A percentile compares a stretch with the other conserved stretches of the same genome.
Evolutionary conservation across 2,329 filamentous ascomycete species (phyloP).

Genomic region (Verticillium isaacii): DNA sequence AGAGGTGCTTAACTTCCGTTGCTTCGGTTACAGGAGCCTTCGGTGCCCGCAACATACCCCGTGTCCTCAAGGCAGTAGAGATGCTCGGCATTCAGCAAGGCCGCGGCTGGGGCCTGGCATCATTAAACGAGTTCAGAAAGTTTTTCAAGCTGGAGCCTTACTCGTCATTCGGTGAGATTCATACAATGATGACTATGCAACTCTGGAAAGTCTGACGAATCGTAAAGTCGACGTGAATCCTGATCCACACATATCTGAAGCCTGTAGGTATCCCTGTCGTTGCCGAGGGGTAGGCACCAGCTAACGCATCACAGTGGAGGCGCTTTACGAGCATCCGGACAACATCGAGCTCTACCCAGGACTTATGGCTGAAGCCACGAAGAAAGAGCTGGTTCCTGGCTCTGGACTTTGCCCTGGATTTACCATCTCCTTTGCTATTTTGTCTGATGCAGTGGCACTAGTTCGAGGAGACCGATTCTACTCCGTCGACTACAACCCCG

Average conservation of each 20-base stretch:
- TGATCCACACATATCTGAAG: conserved; percentile 46
- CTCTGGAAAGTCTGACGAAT: not conserved
- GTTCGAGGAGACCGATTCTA: conserved; percentile 57
- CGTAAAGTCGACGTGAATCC: conserved; percentile 44
- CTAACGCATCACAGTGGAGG: conserved; percentile 37
- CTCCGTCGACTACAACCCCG: conserved; percentile 41
- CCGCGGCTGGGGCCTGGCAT: conserved; percentile 56
- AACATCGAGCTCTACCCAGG: conserved; percentile 68
- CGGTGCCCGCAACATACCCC: conserved; percentile 54
- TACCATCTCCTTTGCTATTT: conserved; percentile 49
- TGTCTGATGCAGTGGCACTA: conserved; percentile 55
- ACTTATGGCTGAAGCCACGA: conserved; percentile 55
- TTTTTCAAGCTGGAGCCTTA: conserved; percentile 58
- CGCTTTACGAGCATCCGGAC: conserved; percentile 59
- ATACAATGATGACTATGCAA: not conserved
- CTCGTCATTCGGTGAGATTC: conserved; percentile 38
- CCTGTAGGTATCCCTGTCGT: not conserved
- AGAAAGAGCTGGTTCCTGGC: conserved; percentile 44
- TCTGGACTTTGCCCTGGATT: conserved; percentile 48
- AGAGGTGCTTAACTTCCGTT: not conserved
- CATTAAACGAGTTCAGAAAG: conserved; percentile 60
- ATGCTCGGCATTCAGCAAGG: conserved; percentile 58
- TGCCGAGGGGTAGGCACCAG: not conserved
- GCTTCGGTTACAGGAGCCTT: conserved; percentile 27
- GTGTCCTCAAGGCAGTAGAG: conserved; percentile 55